A percentile compares a stretch with the other conserved stretches of the same genome.
These are phyloP conservation scores for Ascochyta lentis DNA, from an alignment of 2,329 filamentous ascomycete genomes.

Conservation along the genomic window DNA sequence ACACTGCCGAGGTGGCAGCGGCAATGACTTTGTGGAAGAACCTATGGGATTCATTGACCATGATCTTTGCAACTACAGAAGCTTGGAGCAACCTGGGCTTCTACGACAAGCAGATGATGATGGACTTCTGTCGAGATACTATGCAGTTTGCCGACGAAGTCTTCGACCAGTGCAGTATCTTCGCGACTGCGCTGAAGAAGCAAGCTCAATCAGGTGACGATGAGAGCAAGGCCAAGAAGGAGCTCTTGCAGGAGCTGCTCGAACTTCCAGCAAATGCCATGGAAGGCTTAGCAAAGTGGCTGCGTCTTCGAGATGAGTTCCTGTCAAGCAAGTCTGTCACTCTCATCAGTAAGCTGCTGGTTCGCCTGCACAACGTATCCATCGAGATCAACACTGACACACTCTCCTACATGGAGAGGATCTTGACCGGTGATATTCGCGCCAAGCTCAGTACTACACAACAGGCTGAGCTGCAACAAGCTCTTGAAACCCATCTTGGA, in stretches of 20 bases:
- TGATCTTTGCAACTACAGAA: conserved; percentile 83
- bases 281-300: conserved; percentile 80
- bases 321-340: conserved; percentile 82
- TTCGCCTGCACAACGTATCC: conserved; percentile 76
- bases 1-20: conserved; percentile 67
- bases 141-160: conserved; percentile 92
- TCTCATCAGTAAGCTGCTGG: conserved; percentile 83
- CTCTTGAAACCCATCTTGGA: conserved; percentile 62
- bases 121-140: conserved; percentile 90
- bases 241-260: conserved; percentile 62
- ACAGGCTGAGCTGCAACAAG: conserved; percentile 77
- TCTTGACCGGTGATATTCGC: conserved; percentile 68
- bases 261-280: conserved; percentile 69
- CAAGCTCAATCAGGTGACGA: conserved; percentile 43
- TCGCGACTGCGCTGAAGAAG: conserved; percentile 72
- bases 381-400: conserved; percentile 71
- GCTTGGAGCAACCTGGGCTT: conserved; percentile 76
- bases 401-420: conserved; percentile 68
- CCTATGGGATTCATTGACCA: conserved; percentile 81
- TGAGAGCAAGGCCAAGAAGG: conserved; percentile 41
- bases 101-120: conserved; percentile 76
- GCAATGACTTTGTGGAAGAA: conserved; percentile 82
- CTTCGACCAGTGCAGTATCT: conserved; percentile 83
- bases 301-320: conserved; percentile 86
- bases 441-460: conserved; percentile 85